Base-by-base conservation (phyloP, 139 green algal genomes). In the Desmodesmus armatus region DNA sequence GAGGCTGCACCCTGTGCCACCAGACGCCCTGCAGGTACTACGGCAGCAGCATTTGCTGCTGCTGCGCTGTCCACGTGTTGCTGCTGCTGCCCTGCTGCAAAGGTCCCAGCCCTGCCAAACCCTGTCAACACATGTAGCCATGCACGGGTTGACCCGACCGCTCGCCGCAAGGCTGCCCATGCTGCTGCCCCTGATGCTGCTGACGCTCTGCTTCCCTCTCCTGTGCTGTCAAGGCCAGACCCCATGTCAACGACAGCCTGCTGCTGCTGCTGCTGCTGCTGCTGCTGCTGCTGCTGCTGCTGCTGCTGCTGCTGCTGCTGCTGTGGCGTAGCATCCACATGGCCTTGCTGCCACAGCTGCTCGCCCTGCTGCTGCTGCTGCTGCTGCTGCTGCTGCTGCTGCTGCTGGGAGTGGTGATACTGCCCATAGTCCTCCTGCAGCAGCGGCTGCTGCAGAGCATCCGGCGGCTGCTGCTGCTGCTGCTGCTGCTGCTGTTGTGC, bases 41-140 rank as follows among this genome's bases (percentile, higher is more conserved):
- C 72, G 44, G 75, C 73, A 44, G 63, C 73, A 49, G 72, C 72
- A 63, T 25, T 3, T 31, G 47, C 73, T 33, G 47, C 75, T 39
- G 75, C 49, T 55, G 33, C 58, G 25, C 23, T 67, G 58, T 67
- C 6, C 21, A 19, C n/a, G 0, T 35, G 55, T 37, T 58, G 76
- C 55, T 53, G 37, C 55, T 25, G 55, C 51, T 53, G 74, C 15
- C 43, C 33, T 77, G 73, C 33, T 67, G 44, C n/a, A 37, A 25
- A 3, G 6, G n/a, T 69, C 27, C 3, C 7, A 25, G 27, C 19
- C 5, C 25, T 69, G 60, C n/a, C n/a, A 40, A 39, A 6, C 9
- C 3, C n/a, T n/a, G n/a, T 33, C 60, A 69, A 25, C 62, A 40
- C 40, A 19, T 31, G 5, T 3, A 23, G 15, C 3, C 2, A n/a